Evolutionary conservation across 768 basidiomycete species (phyloP), one percentile per base, ranked within the genome.

Genomic region (Russula abietina): DNA sequence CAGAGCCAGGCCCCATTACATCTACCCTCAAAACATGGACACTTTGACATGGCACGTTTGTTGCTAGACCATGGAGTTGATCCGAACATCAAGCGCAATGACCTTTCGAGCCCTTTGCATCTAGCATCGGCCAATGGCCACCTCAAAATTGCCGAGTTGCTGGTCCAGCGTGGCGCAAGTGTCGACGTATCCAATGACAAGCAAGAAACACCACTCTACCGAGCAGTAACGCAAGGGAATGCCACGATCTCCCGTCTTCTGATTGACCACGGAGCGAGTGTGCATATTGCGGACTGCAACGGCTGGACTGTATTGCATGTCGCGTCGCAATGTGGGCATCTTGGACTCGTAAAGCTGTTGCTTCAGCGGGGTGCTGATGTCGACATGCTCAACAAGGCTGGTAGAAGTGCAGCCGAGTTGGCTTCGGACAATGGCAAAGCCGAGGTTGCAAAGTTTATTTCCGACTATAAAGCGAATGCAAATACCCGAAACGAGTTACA

Each of bases 281-380:
- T 60, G 19, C 24, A 60, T 9, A 14, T 33, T 0, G 12, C 26
- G 0, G 43, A 60, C 30, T 24, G 24, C n/a, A 30, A 26, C 0
- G 62, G 62, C 59, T 32, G 39, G 22, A 63, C 52, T 6, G 17
- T 26, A 3, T 30, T 64, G 50, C 48, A 58, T 12, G 4, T 24
- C 3, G 57, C 57, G 28, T 49, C 57, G 3, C 38, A 4, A 14
- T n/a, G 9, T 28, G 54, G 54, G 2, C 38, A 55, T 10, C 54
- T 55, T 4, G 26, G 12, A 5, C 26, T 55, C 3, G 48, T 48
- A 7, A 39, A 50, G 1, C 19, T 39, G 19, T 39, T 58, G 38
- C 24, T 58, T 36, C 14, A 9, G n/a, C 36, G 12, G 7, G 58
- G 49, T n/a, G 49, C 38, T 1, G 36, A 59, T 24, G n/a, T 51